Evolutionary conservation across 768 basidiomycete species (phyloP).

Genomic region (Dioszegia hungarica): DNA sequence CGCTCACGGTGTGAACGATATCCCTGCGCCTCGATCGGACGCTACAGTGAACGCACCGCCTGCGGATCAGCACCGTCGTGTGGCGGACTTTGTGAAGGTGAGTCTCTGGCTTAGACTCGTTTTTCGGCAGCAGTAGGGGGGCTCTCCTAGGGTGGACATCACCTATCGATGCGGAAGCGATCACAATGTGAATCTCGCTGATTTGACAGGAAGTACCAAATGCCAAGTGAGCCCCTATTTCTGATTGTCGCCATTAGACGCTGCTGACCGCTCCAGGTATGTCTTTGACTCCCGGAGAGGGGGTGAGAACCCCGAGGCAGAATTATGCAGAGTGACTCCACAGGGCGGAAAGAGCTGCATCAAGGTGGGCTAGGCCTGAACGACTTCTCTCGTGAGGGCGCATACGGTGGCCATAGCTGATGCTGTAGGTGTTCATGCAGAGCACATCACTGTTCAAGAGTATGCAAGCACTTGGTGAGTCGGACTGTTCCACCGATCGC

Average conservation of each 20-base stretch:
- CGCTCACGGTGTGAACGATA: constrained; percentile 28
- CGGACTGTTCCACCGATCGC: too few species aligned
- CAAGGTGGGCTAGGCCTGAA: constrained; percentile 28
- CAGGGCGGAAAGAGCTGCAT: constrained; percentile 39
- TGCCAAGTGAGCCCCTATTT: constrained; percentile 20
- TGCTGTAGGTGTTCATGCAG: constrained; percentile 37
- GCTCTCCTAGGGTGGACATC: too few species aligned
- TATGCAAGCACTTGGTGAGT: constrained; percentile 42
- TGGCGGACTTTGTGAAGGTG: constrained; percentile 38
- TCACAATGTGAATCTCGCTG: background rate
- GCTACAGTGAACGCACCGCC: constrained; percentile 34
- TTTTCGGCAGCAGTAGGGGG: too few species aligned
- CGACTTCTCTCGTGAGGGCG: background rate
- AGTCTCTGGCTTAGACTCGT: constrained; percentile 8
- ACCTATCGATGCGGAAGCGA: too few species aligned
- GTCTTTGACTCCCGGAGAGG: constrained; percentile 37
- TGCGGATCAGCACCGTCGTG: constrained; percentile 31
- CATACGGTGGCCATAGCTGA: background rate
- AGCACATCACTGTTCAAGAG: constrained; percentile 43
- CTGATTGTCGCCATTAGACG: background rate
- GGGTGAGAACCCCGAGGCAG: constrained; percentile 24
- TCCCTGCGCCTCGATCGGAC: constrained; percentile 38
- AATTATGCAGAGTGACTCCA: constrained; percentile 34
- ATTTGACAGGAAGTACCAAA: constrained; percentile 32
- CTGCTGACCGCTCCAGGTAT: constrained; percentile 20